Evolutionary conservation across 495 filamentous ascomycete genomes (phyloP).

Genomic region (Aspergillus nidulans): DNA sequence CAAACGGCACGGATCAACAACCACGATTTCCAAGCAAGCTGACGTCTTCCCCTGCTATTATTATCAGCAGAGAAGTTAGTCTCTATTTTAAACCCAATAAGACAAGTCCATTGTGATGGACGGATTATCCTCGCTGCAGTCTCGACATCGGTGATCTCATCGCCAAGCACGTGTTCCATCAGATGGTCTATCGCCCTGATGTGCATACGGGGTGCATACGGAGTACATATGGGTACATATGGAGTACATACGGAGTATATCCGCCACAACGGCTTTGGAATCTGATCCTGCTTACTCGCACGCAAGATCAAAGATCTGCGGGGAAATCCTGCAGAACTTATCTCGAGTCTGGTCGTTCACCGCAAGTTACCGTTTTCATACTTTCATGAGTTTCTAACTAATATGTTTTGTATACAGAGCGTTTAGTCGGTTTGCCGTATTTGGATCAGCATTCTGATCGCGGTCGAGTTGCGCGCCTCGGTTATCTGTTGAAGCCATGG

Average conservation of each 20-base stretch:
- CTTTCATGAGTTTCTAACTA: too few relatives aligned
- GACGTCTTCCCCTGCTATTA: constrained; percentile 1
- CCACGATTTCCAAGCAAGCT: background rate
- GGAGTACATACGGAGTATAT: background rate
- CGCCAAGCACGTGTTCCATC: background rate
- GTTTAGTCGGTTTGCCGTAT: too few relatives aligned
- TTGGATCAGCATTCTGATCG: too few relatives aligned
- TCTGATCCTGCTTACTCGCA: background rate
- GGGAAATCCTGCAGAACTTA: background rate
- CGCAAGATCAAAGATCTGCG: background rate
- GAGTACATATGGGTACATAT: background rate
- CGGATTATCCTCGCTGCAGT: background rate
- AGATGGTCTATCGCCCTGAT: background rate
- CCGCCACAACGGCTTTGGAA: background rate
- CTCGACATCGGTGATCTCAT: background rate
- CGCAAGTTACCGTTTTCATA: too few relatives aligned
- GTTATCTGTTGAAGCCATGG: too few relatives aligned
- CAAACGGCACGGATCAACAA: constrained; percentile 4
- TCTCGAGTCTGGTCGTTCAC: too few relatives aligned
- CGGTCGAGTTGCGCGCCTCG: too few relatives aligned
- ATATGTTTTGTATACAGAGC: too few relatives aligned
- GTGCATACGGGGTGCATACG: background rate
- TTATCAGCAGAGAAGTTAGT: background rate
- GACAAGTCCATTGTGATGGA: background rate
- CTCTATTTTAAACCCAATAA: background rate